Conservation (phyloP, 192 early-diverging fungal genomes). For the Rhizophagus prolifer region DNA sequence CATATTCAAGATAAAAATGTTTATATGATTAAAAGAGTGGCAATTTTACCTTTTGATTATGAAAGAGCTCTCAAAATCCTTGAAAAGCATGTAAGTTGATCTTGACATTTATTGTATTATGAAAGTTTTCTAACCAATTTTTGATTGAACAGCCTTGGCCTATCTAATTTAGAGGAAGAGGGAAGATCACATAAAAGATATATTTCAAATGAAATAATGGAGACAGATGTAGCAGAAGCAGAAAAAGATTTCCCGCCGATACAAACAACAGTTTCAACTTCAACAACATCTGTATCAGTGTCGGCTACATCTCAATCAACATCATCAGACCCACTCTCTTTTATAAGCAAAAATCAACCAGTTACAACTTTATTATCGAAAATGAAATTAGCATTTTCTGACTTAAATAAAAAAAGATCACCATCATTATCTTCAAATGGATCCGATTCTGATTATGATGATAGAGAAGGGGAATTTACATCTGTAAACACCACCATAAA, state of each 20-base stretch:
- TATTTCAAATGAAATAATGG: neutral
- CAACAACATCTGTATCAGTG: neutral
- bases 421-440: neutral
- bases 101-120: neutral
- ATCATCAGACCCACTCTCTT: neutral
- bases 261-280: neutral
- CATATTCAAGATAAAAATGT: conserved; percentile 23
- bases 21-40: conserved; percentile 14
- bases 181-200: neutral
- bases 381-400: conserved; percentile 5
- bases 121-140: neutral
- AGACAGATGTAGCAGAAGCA: neutral
- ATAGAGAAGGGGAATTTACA: conserved; percentile 1
- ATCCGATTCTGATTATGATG: conserved; percentile 8
- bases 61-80: conserved; percentile 9
- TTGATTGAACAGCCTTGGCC: neutral
- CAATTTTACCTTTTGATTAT: conserved; percentile 21
- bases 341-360: neutral
- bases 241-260: too few relatives aligned
- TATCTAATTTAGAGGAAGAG: neutral
- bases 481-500: neutral
- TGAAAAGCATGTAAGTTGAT: conserved; percentile 13
- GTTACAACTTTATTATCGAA: conserved; percentile 14
- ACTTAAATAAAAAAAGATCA: neutral
- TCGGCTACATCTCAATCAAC: neutral